phyloP scores from a whole-genome alignment of 768 basidiomycete species.

The Suillus subalutaceus region DNA sequence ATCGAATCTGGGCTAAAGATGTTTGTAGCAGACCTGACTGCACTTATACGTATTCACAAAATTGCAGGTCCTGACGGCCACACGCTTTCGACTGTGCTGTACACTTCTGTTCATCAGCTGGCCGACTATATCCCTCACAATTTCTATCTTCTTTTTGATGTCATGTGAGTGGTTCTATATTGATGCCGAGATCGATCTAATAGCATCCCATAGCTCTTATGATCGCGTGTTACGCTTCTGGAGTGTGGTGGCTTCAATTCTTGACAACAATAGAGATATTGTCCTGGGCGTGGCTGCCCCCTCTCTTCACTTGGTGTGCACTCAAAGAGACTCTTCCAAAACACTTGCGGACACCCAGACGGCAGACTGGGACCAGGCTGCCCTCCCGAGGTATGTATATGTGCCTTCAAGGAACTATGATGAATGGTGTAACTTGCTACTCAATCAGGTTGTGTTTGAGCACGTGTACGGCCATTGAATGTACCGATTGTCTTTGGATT shows the following conservation, averaged over 20 bases:
- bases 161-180: neutral
- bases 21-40: constrained; percentile 4
- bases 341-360: constrained; percentile 3
- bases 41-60: neutral
- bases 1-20: constrained; percentile 3
- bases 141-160: neutral
- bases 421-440: neutral
- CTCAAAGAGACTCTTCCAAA: constrained; percentile 10
- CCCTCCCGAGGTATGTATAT: neutral
- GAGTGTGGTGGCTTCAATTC: constrained; percentile 5
- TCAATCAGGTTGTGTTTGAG: neutral
- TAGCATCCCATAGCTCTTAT: neutral
- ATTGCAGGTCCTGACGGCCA: neutral
- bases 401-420: neutral
- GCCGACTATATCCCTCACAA: neutral
- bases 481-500: neutral
- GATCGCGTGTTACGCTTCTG: constrained; percentile 7
- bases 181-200: neutral
- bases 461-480: neutral
- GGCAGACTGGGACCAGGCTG: neutral
- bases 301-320: constrained; percentile 3
- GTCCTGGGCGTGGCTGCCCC: constrained; percentile 4
- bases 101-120: neutral
- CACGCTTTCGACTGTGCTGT: constrained; percentile 1
- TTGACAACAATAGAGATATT: neutral